A percentile compares a stretch with the other conserved stretches of the same genome.
These are phyloP conservation scores for Coleophoma cylindrospora DNA, from an alignment of 2,329 filamentous ascomycete genomes.

Conservation along the genomic window DNA sequence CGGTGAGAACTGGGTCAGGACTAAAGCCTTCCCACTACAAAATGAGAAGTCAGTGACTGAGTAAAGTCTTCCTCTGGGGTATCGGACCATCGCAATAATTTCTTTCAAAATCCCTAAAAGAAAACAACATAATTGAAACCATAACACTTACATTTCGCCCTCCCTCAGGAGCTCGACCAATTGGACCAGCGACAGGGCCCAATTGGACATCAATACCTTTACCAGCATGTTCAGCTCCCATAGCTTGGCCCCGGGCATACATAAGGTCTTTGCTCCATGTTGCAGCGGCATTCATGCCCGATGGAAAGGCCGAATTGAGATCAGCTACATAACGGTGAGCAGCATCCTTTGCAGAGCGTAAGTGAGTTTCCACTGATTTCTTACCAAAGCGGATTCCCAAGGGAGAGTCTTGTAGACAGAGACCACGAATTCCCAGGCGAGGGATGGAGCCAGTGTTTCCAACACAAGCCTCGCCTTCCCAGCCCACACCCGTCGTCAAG, in stretches of 20 bases:
- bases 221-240: constrained; percentile 66
- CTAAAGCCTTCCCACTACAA: constrained; percentile 55
- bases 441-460: constrained; percentile 27
- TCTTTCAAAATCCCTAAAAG: too few relatives aligned
- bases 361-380: background rate
- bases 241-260: constrained; percentile 60
- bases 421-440: constrained; percentile 21
- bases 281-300: constrained; percentile 70
- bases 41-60: too few relatives aligned
- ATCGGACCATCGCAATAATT: too few relatives aligned
- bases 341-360: background rate
- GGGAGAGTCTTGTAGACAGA: constrained; percentile 27
- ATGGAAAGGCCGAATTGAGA: constrained; percentile 70
- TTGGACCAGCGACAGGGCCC: constrained; percentile 67
- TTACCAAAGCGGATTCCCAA: constrained; percentile 33
- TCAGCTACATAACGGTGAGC: constrained; percentile 41
- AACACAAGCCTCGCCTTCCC: constrained; percentile 24
- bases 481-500: constrained; percentile 73
- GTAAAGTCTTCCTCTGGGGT: too few relatives aligned
- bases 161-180: constrained; percentile 62
- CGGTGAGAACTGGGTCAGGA: constrained; percentile 72
- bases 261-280: constrained; percentile 72
- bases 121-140: too few relatives aligned
- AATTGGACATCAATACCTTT: constrained; percentile 72
- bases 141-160: constrained; percentile 47